Conservation (phyloP, 352 stramenopile genomes). For the Globisporangium acanthophoron region DNA sequence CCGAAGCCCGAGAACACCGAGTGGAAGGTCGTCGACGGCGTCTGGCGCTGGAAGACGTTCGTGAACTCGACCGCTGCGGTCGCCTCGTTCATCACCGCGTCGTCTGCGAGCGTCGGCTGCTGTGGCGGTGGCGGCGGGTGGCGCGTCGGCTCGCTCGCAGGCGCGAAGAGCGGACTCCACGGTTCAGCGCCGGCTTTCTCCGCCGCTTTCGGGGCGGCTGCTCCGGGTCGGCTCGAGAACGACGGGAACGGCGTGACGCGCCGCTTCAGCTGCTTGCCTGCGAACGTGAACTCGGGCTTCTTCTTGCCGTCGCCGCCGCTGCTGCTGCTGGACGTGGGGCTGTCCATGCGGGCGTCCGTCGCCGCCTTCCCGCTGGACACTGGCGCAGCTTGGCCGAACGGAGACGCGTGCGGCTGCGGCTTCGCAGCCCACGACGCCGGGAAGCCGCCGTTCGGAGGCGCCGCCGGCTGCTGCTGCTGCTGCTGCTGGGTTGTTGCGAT, state of each 20-base stretch:
- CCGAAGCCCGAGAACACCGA: background rate
- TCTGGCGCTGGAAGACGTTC: slow-evolving; percentile 4
- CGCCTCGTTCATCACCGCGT: slow-evolving; percentile 10
- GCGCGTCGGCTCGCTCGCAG: background rate
- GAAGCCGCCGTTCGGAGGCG: background rate
- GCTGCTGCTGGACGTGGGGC: background rate
- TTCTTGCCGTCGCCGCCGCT: background rate
- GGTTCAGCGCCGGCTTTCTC: background rate
- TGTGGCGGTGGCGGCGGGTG: background rate
- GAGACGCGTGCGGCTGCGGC: no score
- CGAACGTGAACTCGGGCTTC: background rate
- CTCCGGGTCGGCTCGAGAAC: background rate
- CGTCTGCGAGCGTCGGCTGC: background rate
- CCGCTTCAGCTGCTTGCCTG: slow-evolving; percentile 4
- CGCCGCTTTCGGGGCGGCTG: background rate
- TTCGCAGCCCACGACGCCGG: no score
- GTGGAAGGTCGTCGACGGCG: background rate
- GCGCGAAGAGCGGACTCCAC: background rate
- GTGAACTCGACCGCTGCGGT: slow-evolving; percentile 3
- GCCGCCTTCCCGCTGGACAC: no score
- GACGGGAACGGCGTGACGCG: slow-evolving; percentile 6
- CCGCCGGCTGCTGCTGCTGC: background rate
- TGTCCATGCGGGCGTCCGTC: background rate
- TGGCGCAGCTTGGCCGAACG: no score
- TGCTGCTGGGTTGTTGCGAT: background rate